Evolutionary conservation across 2,329 filamentous ascomycete genomes (phyloP).

Genomic region (Alternaria brassicicola): DNA sequence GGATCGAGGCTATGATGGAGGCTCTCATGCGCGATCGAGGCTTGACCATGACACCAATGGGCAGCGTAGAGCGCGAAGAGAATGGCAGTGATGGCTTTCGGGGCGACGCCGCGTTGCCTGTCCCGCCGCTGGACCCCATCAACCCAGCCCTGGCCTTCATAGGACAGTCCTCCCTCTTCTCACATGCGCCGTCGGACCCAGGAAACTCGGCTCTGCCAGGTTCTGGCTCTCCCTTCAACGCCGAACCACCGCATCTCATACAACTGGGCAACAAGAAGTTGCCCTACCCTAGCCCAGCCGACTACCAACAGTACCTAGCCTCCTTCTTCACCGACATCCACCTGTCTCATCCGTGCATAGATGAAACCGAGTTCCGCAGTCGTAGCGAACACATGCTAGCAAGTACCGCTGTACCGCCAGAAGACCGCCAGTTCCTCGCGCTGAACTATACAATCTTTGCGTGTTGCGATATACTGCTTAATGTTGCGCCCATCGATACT

Average conservation of each 20-base stretch:
- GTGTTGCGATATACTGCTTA: constrained; percentile 22
- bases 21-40: constrained; percentile 40
- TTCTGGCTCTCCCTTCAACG: neutral
- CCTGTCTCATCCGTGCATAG: constrained; percentile 37
- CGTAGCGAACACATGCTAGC: constrained; percentile 33
- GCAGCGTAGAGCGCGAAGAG: constrained; percentile 39
- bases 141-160: constrained; percentile 28
- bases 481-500: constrained; percentile 6
- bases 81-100: constrained; percentile 22
- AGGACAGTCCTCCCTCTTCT: constrained; percentile 21
- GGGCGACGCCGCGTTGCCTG: constrained; percentile 27
- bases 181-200: constrained; percentile 16
- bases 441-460: constrained; percentile 42
- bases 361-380: constrained; percentile 36
- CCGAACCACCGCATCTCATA: constrained; percentile 14
- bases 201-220: constrained; percentile 3
- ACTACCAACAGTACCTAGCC: constrained; percentile 34
- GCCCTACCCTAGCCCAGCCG: constrained; percentile 26
- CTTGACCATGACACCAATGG: constrained; percentile 28
- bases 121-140: constrained; percentile 32
- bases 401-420: constrained; percentile 16
- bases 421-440: constrained; percentile 35
- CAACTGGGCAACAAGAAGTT: constrained; percentile 26
- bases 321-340: constrained; percentile 39
- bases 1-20: constrained; percentile 46